phyloP scores from a whole-genome alignment of 2,329 filamentous ascomycete genomes.

The Colletotrichum godetiae region DNA sequence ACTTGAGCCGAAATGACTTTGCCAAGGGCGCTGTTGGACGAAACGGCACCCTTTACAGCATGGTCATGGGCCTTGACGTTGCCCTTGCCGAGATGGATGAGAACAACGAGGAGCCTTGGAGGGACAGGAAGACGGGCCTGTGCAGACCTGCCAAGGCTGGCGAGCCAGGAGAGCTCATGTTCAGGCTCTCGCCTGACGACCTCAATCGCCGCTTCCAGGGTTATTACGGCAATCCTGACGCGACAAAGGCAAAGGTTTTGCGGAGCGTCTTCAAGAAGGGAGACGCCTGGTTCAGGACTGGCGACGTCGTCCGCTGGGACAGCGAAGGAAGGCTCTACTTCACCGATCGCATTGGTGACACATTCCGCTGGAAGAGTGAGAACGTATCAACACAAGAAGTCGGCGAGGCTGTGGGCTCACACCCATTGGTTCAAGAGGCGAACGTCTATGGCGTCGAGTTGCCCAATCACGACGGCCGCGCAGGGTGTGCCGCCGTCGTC shows the following conservation, averaged over 20 bases:
- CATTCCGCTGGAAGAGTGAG: conserved; percentile 84
- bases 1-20: conserved; percentile 78
- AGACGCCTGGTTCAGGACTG: conserved; percentile 85
- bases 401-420: conserved; percentile 76
- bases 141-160: conserved; percentile 70
- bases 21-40: conserved; percentile 83
- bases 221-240: conserved; percentile 80
- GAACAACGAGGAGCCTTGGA: conserved; percentile 74
- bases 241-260: conserved; percentile 79
- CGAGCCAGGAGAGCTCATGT: conserved; percentile 81
- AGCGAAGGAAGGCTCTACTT: conserved; percentile 80
- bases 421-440: conserved; percentile 76
- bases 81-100: conserved; percentile 78
- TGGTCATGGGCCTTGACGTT: conserved; percentile 62
- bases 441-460: conserved; percentile 88
- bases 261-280: conserved; percentile 78
- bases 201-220: conserved; percentile 78
- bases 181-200: conserved; percentile 73
- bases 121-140: conserved; percentile 76
- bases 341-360: conserved; percentile 83
- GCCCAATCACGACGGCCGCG: conserved; percentile 84
- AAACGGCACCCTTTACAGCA: conserved; percentile 69
- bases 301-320: conserved; percentile 83
- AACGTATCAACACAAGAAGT: conserved; percentile 88
- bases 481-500: conserved; percentile 81